These are phyloP conservation scores for Candida khao-thaluensis DNA, from an alignment of 805 yeast species.

Conservation along the genomic window DNA sequence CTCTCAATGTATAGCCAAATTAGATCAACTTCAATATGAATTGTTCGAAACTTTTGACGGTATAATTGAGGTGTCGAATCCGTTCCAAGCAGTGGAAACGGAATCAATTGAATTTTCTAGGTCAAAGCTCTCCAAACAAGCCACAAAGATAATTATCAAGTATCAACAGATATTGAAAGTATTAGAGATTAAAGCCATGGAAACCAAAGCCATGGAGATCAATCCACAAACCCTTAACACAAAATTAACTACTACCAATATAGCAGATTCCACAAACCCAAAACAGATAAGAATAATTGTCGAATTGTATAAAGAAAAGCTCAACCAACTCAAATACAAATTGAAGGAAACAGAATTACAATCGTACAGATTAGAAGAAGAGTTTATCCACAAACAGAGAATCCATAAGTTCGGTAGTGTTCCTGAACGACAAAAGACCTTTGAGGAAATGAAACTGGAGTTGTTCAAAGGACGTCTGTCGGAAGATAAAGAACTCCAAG, in stretches of 20 bases:
- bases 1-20: too few relatives aligned
- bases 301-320: constrained; percentile 12
- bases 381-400: constrained; percentile 30
- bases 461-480: constrained; percentile 24
- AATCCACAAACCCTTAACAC: too few relatives aligned
- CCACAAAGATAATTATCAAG: constrained; percentile 19
- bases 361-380: constrained; percentile 25
- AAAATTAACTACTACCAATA: background rate
- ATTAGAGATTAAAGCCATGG: constrained; percentile 3
- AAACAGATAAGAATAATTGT: background rate
- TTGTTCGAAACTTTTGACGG: constrained; percentile 20
- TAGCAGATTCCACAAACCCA: background rate
- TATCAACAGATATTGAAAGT: constrained; percentile 15
- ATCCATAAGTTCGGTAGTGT: constrained; percentile 23
- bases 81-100: constrained; percentile 9
- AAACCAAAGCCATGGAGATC: too few relatives aligned
- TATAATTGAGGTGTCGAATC: constrained; percentile 15
- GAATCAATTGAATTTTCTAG: constrained; percentile 19
- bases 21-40: constrained; percentile 24
- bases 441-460: constrained; percentile 16
- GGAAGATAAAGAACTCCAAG: constrained; percentile 13
- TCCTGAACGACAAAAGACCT: constrained; percentile 11
- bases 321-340: constrained; percentile 19
- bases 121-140: constrained; percentile 17
- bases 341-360: constrained; percentile 31